A percentile compares a stretch with the other conserved stretches of the same genome.
These are phyloP conservation scores for Microbotryum intermedium DNA, from an alignment of 1,284 basidiomycete genomes.

Conservation along the genomic window DNA sequence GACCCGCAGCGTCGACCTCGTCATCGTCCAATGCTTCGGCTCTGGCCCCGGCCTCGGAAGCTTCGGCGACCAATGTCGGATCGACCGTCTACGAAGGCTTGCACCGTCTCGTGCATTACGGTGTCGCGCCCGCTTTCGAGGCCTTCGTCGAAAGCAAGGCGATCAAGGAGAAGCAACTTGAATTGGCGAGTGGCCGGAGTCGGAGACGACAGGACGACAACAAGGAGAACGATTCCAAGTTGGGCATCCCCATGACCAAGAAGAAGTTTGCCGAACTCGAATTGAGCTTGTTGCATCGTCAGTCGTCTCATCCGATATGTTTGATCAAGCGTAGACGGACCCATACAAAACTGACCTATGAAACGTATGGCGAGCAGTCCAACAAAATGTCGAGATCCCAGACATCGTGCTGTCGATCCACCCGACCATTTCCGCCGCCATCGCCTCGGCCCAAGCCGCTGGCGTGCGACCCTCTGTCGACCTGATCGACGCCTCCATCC, in stretches of 20 bases:
- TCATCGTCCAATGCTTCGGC: conserved; percentile 32
- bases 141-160: conserved; percentile 65
- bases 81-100: conserved; percentile 82
- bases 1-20: conserved; percentile 56
- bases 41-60: conserved; percentile 17
- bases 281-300: conserved; percentile 75
- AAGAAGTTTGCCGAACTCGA: conserved; percentile 99
- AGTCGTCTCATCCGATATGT: background rate
- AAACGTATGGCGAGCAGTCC: conserved; percentile 44
- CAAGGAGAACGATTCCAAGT: conserved; percentile 57
- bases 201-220: conserved; percentile 41
- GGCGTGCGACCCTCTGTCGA: conserved; percentile 62
- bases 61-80: conserved; percentile 16
- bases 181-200: conserved; percentile 1
- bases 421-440: conserved; percentile 76
- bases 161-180: conserved; percentile 10
- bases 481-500: conserved; percentile 60
- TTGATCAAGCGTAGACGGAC: background rate
- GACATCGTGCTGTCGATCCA: conserved; percentile 90
- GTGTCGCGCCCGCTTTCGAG: conserved; percentile 97
- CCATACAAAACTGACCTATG: background rate
- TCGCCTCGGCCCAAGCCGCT: conserved; percentile 60
- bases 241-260: conserved; percentile 97
- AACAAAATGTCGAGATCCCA: conserved; percentile 98
- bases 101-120: conserved; percentile 90